Evolutionary conservation across 192 early-diverging fungal species (phyloP).

Genomic region (Lunasporangiospora selenospora): DNA sequence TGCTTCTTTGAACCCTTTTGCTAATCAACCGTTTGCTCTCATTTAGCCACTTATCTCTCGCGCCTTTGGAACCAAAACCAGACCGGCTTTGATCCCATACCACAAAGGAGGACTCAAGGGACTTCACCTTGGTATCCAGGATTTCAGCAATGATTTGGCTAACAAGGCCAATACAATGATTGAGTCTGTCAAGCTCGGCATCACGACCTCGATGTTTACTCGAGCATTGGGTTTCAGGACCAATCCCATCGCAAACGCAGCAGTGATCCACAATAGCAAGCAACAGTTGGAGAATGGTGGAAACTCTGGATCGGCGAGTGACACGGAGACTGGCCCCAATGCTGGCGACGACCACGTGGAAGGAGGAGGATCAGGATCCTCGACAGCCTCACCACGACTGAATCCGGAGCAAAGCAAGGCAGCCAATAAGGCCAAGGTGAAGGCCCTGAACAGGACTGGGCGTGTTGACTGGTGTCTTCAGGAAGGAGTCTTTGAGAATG

Average conservation of each 20-base stretch:
- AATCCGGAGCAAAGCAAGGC: constrained; percentile 21
- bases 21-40: neutral
- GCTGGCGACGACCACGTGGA: constrained; percentile 10
- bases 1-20: neutral
- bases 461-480: constrained; percentile 61
- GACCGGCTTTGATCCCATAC: constrained; percentile 79
- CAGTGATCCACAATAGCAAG: constrained; percentile 20
- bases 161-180: constrained; percentile 71
- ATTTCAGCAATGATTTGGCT: constrained; percentile 72
- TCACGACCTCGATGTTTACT: constrained; percentile 66
- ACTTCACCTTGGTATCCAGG: constrained; percentile 69
- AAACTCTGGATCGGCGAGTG: constrained; percentile 7
- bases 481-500: constrained; percentile 54
- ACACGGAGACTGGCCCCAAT: constrained; percentile 14
- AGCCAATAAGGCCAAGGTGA: constrained; percentile 47
- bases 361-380: neutral
- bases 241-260: constrained; percentile 25
- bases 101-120: constrained; percentile 84
- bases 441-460: constrained; percentile 53
- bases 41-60: constrained; percentile 73
- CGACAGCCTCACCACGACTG: neutral
- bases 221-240: constrained; percentile 48
- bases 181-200: constrained; percentile 60
- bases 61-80: constrained; percentile 59
- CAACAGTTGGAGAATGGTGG: constrained; percentile 6